Conservation (phyloP, 805 yeast genomes). For the Limtongozyma cylindracea region DNA sequence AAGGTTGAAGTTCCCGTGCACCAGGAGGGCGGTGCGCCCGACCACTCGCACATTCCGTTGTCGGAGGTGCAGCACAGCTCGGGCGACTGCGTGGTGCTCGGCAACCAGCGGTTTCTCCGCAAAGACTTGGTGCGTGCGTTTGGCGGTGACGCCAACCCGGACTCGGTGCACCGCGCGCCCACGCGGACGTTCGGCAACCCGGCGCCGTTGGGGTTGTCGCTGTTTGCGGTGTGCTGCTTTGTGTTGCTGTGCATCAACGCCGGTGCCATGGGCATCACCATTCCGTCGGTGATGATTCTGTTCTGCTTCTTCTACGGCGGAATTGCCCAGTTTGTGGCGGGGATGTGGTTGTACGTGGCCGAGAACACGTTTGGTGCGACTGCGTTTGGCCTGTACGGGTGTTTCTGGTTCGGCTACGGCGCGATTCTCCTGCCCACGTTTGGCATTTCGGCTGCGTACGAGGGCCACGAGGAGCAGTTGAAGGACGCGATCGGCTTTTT, state of each 20-base stretch:
- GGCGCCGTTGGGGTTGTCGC: slow-evolving; percentile 50
- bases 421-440: slow-evolving; percentile 26
- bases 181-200: slow-evolving; percentile 33
- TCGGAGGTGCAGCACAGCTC: no score
- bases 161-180: slow-evolving; percentile 21
- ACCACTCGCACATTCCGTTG: no score
- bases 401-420: slow-evolving; percentile 24
- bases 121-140: slow-evolving; percentile 42
- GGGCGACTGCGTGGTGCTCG: slow-evolving; percentile 46
- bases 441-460: slow-evolving; percentile 22
- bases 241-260: slow-evolving; percentile 38
- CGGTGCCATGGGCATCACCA: slow-evolving; percentile 40
- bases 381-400: slow-evolving; percentile 23
- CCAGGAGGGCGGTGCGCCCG: no score
- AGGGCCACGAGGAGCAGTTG: slow-evolving; percentile 12
- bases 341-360: slow-evolving; percentile 20
- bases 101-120: slow-evolving; percentile 40
- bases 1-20: no score
- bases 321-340: slow-evolving; percentile 19
- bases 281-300: no score
- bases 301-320: slow-evolving; percentile 23
- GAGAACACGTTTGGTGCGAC: slow-evolving; percentile 33
- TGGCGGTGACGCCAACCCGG: slow-evolving; percentile 68
- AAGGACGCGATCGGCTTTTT: slow-evolving; percentile 30
- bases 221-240: slow-evolving; percentile 45